Evolutionary conservation across 306 rosid genomes (phyloP), one percentile per base, ranked within the genome.

Genomic region (Fragaria iinumae): DNA sequence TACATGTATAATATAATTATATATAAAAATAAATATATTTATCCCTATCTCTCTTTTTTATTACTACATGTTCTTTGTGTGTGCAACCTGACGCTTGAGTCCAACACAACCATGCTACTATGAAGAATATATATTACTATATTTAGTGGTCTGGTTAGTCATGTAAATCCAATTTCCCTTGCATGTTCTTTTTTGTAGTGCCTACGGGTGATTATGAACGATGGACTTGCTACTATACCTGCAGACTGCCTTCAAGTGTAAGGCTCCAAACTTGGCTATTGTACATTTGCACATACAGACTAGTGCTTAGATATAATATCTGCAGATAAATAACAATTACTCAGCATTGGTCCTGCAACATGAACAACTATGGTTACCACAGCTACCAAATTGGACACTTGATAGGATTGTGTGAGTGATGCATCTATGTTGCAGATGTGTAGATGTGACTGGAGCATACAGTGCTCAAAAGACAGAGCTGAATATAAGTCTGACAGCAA

Each of bases 401-500:
- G 10, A 45, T 39, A 47, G 56, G 41, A 71, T 75, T 59, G 74
- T 47, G 74, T 67, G 49, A 75, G 73, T 74, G 9, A 80, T 76
- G 69, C 60, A 77, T 79, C 71, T 82, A 44, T 80, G 39, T 77
- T 84, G 75, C 96, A 94, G 98, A 73, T 94, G 97, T 87, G 86
- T 94, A 56, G 96, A 92, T 84, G 96, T 92, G 81, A 90, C 95
- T 57, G 98, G 96, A 74, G 96, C 98, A 76, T 94, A 94, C 86
- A 90, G 97, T 88, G 90, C 96, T 83, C 98, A 92, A 72, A 92
- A 89, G 87, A 92, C 98, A 3, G 98, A 94, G 86, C 86, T 94
- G 85, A 94, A 92, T 85, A 94, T 94, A 89, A 92, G 98, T 85
- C 74, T 94, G 88, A 92, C 97, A 49, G 95, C 97, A 43, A 86